Percentiles rank a stretch among this genome's conserved stretches.
Conservation (phyloP, 202 grass and related monocot genomes). For the Panicum hallii region DNA sequence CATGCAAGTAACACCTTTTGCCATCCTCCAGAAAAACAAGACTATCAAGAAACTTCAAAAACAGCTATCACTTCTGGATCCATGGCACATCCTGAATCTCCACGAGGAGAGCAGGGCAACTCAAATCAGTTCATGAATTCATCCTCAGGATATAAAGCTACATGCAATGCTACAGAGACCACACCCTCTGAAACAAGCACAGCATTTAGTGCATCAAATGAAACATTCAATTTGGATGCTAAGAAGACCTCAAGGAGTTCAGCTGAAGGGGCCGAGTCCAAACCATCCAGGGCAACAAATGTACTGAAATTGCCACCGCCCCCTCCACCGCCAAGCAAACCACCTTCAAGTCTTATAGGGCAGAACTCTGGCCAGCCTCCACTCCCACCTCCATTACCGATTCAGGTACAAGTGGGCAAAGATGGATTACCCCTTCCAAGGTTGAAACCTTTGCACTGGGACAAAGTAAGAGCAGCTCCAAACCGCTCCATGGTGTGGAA, state of each 20-base stretch:
- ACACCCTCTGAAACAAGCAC: slow-evolving; percentile 11
- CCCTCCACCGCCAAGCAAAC: slow-evolving; percentile 38
- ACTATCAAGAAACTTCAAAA: slow-evolving; percentile 11
- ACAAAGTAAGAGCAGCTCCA: slow-evolving; percentile 75
- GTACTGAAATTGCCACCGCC: slow-evolving; percentile 42
- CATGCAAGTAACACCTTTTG: neutral
- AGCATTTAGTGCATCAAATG: neutral
- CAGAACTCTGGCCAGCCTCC: slow-evolving; percentile 39
- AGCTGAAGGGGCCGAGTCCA: neutral
- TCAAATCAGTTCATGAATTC: neutral
- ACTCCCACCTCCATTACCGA: slow-evolving; percentile 54
- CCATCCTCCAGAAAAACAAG: slow-evolving; percentile 31
- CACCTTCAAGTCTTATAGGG: slow-evolving; percentile 28
- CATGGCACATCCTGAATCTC: slow-evolving; percentile 5
- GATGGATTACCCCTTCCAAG: slow-evolving; percentile 59
- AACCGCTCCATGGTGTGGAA: slow-evolving; percentile 80
- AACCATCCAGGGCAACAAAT: neutral
- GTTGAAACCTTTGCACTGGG: slow-evolving; percentile 78
- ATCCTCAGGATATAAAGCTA: neutral
- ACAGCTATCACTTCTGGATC: neutral
- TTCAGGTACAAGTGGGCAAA: slow-evolving; percentile 50
- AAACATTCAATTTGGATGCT: neutral
- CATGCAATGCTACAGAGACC: slow-evolving; percentile 1
- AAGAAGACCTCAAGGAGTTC: slow-evolving; percentile 11
- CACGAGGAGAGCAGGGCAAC: neutral